Base-by-base conservation (phyloP, 169 alveolate genomes). In the Plasmodium ovale region DNA sequence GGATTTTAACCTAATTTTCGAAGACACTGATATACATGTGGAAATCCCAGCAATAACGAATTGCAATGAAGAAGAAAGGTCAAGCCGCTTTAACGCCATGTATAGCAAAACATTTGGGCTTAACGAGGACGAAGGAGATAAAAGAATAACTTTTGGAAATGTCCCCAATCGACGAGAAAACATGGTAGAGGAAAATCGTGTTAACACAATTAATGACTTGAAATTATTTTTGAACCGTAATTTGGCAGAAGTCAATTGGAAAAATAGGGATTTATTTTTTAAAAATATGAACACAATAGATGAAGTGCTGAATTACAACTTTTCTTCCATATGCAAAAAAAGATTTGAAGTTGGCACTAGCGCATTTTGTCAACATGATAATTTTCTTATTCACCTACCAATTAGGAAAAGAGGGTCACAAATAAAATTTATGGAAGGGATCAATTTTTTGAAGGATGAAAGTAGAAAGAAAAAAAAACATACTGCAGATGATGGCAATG, bases 241-340 rank as follows among this genome's bases (percentile, higher is more conserved):
- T 29, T 39, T 51, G n/a, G 59, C 64, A 54, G 37, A 67, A 6
- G 35, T 12, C n/a, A 65, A 53, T 39, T 19, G 12, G 68, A 82
- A 42, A 42, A 82, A 82, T 39, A 35, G 19, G 19, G n/a, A 39
- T 12, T 10, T 65, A 23, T 82, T 82, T 82, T 14, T 82, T 16
- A 67, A 54, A 19, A 82, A 19, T 23, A 65, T 82, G 29, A 65
- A 42, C 29, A 53, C 3, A 3, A 31, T 82, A 14, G 37, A n/a
- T n/a, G 90, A 82, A 37, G 49, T 53, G 1, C 10, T 82, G 53
- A 65, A 82, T 65, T 82, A 65, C 51, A 82, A 82, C 53, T 67
- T 33, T 54, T 27, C 6, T 35, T 1, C 47, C 23, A 53, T 82
- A 39, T 5, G 70, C 1, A 21, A 21, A 27, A 67, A 67, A 33